Evolutionary conservation across 2,329 filamentous ascomycete genomes (phyloP).

Genomic region (Rhynchosporium agropyri): DNA sequence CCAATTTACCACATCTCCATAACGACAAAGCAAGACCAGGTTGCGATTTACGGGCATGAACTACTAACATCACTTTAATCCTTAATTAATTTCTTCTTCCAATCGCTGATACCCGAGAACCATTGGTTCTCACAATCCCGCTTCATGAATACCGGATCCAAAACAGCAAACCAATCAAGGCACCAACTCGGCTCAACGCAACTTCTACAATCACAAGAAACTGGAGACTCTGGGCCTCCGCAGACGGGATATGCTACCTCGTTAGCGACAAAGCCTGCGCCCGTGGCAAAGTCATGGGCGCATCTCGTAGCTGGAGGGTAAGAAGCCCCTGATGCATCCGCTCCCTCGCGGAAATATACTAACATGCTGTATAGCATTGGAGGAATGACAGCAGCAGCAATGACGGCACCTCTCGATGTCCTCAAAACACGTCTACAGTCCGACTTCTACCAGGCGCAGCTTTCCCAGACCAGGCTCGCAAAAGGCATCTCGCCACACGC

Average conservation of each 20-base stretch:
- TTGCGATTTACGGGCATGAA: conserved; percentile 17
- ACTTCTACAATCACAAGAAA: conserved; percentile 62
- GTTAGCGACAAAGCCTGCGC: conserved; percentile 45
- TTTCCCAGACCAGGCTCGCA: conserved; percentile 68
- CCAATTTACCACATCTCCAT: not conserved
- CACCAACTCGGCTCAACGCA: conserved; percentile 33
- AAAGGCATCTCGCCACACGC: conserved; percentile 50
- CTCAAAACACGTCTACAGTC: conserved; percentile 92
- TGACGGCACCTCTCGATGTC: conserved; percentile 94
- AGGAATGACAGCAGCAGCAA: conserved; percentile 86
- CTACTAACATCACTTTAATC: conserved; percentile 16
- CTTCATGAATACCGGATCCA: conserved; percentile 40
- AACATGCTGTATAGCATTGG: conserved; percentile 61
- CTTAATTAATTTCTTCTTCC: not conserved
- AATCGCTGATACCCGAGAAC: conserved; percentile 21
- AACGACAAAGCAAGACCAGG: conserved; percentile 7
- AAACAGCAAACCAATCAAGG: conserved; percentile 24
- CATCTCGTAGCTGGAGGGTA: conserved; percentile 92
- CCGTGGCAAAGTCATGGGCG: conserved; percentile 80
- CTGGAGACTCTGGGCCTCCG: conserved; percentile 56
- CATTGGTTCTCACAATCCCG: conserved; percentile 25
- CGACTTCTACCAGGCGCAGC: conserved; percentile 88
- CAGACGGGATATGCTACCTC: conserved; percentile 45
- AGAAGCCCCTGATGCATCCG: conserved; percentile 40
- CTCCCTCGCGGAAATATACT: conserved; percentile 2